Base-by-base conservation (phyloP, 371 early-diverging fungal species). In the Actinomucor elegans region DNA sequence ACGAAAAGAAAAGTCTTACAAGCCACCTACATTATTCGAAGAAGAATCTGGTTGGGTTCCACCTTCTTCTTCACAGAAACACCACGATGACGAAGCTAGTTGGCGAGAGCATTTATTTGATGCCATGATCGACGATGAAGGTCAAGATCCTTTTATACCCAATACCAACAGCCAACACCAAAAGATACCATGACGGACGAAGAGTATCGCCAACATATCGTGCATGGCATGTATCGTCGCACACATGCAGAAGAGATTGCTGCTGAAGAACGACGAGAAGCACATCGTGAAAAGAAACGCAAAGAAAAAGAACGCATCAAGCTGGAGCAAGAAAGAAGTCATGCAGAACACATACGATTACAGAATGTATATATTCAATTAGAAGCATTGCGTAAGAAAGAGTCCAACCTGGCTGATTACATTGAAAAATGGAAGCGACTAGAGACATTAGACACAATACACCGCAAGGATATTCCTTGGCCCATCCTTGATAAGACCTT, bases 51-150 rank as follows among this genome's bases (percentile, higher is more conserved):
- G 75, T 0, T 75, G 75, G 75, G 37, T 51, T 2, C 66, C 71
- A 5, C 62, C 62, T 8, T n/a, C 20, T 10, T 21, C 38, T 17
- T 44, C 62, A 3, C 6, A 52, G 3, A 55, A 61, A 21, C 23
- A 52, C 9, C 64, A 62, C 14, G 52, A 59, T 24, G 57, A 53
- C 14, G 63, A 70, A 28, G 41, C 31, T 1, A 61, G 29, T n/a
- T 77, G 78, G 78, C 55, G 60, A 35, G 67, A 67, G 26, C 56
- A 55, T 18, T 29, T 77, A n/a, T 77, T 77, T 41, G 61, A 67
- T 20, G 78, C 72, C 32, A 77, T 77, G 78, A 61, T 62, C 33
- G 70, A 71, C 0, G 78, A 77, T 38, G 78, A 77, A 55, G 72
- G 70, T 2, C 61, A 63, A 42, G 73, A 76, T 55, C 55, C 68